Conservation (phyloP, 495 filamentous ascomycete species). For the Daldinia caldariorum region DNA sequence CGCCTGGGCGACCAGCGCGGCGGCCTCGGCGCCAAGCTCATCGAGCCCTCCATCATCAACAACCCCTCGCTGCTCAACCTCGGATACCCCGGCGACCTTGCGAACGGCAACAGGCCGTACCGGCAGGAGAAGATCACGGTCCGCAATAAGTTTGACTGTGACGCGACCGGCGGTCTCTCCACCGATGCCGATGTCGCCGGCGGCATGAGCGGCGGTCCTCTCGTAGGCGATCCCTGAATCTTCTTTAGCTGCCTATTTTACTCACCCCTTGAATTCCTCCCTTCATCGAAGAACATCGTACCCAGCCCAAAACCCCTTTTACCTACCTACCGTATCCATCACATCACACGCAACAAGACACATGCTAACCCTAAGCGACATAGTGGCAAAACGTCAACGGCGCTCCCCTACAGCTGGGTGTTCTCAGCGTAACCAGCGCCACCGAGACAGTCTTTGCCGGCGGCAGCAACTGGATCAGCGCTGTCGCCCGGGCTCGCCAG, state of each 20-base stretch:
- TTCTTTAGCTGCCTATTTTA: not conserved
- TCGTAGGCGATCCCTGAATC: not conserved
- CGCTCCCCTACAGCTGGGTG: not conserved
- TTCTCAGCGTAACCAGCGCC: constrained; percentile 12
- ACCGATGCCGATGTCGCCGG: constrained; percentile 1
- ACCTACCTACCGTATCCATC: not conserved
- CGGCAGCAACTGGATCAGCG: constrained; percentile 17
- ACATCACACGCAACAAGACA: not conserved
- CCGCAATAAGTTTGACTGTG: not conserved
- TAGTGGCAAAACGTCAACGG: not conserved
- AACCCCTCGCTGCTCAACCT: not conserved
- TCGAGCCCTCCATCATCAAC: constrained; percentile 6
- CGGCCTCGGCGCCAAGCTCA: constrained; percentile 23
- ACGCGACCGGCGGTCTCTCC: not conserved
- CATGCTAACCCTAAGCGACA: not conserved
- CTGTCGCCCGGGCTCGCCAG: constrained; percentile 1
- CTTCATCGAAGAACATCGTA: too few relatives aligned
- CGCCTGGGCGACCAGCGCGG: constrained; percentile 19
- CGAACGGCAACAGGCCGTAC: not conserved
- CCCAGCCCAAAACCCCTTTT: too few relatives aligned
- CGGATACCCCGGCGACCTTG: not conserved
- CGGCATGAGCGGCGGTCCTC: not conserved
- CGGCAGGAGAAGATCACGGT: not conserved
- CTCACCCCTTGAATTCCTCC: not conserved
- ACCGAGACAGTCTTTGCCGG: constrained; percentile 21